Evolutionary conservation across 1,284 basidiomycete genomes (phyloP).

Genomic region (Pyrrhoderma noxium): DNA sequence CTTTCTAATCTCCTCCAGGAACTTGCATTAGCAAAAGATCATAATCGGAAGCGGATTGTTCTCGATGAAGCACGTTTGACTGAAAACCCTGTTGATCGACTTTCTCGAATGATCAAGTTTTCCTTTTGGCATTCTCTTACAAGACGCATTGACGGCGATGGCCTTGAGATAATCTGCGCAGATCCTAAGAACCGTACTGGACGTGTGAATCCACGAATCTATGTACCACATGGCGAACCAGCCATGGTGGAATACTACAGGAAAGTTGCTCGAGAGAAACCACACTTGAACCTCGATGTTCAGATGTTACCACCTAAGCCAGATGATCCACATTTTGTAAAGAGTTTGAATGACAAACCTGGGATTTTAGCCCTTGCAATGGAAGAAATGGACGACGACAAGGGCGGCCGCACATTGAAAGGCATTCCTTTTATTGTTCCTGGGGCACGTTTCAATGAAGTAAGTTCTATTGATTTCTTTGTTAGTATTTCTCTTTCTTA

Average conservation of each 20-base stretch:
- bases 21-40: constrained; percentile 93
- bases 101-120: constrained; percentile 97
- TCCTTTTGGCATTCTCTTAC: constrained; percentile 99
- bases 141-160: constrained; percentile 93
- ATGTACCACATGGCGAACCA: constrained; percentile 87
- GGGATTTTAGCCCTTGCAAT: constrained; percentile 94
- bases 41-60: constrained; percentile 91
- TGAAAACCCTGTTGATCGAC: constrained; percentile 94
- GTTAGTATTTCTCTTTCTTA: background rate
- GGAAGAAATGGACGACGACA: constrained; percentile 81
- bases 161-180: constrained; percentile 91
- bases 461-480: constrained; percentile 28
- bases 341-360: constrained; percentile 88
- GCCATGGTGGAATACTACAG: constrained; percentile 94
- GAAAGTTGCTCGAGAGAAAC: constrained; percentile 73
- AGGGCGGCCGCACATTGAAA: constrained; percentile 74
- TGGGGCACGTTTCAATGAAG: constrained; percentile 96
- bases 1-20: constrained; percentile 98
- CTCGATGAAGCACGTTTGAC: constrained; percentile 95
- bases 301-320: constrained; percentile 80
- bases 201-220: constrained; percentile 84
- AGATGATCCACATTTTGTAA: constrained; percentile 85
- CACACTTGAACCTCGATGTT: constrained; percentile 87
- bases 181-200: constrained; percentile 95
- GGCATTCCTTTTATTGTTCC: constrained; percentile 97